Base-by-base conservation (phyloP, 2,329 filamentous ascomycete genomes). In the Trichoderma sp. region DNA sequence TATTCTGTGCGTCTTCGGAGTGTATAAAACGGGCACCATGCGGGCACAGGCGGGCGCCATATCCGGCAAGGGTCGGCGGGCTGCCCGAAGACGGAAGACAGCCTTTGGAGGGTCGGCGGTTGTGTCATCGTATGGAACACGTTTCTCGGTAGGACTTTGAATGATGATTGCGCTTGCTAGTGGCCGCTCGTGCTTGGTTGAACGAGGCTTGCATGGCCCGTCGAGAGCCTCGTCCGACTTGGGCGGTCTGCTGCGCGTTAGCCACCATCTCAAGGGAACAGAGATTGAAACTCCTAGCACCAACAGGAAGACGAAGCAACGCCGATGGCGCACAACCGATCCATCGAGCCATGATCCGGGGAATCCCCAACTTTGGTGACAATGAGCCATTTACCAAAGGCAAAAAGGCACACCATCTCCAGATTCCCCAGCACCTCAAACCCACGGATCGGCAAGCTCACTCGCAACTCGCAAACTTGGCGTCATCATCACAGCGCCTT, bases 21-120 rank as follows among this genome's bases (percentile, higher is more conserved):
- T 39, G 34, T 39, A 12, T 39, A 39, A 39, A 14, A 12, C 34
- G 34, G 12, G 34, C 34, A 39, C 34, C 34, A 39, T 14, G 26
- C 19, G n/a, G 39, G 19, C 15, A 58, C n/a, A 58, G 55, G 55
- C 24, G 41, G 56, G 5, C 59, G 34, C 59, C 50, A n/a, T 24
- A 15, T 63, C 3, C 26, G 59, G 59, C 54, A 63, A 54, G 24
- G 59, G 7, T 28, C 59, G 50, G 59, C 50, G 59, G 59, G 3
- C 15, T 47, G 28, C 9, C 48, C 59, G 48, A 54, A 44, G 39
- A 39, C 10, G 34, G 34, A 39, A 54, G 45, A 19, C 10, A 14
- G 34, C 7, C 9, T 34, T n/a, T 24, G 21, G 30, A 10, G 39
- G 39, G 21, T 41, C 30, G 14, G 51, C 14, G 19, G 5, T n/a